Conservation (phyloP, 192 early-diverging fungal genomes). For the Mycoemilia scoparia region DNA sequence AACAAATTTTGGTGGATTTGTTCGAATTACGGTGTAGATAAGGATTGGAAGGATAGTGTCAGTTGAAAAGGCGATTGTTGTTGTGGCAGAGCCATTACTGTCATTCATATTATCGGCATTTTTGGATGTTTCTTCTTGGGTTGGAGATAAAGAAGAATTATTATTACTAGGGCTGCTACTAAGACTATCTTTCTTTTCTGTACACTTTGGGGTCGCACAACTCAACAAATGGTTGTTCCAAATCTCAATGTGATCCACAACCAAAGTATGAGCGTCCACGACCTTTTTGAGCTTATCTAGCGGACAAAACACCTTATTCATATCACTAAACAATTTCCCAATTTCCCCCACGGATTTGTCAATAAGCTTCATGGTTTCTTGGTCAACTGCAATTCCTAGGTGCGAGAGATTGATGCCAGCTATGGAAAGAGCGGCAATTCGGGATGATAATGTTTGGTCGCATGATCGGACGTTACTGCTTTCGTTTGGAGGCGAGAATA, state of each 20-base stretch:
- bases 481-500: constrained; percentile 11
- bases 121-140: too few relatives aligned
- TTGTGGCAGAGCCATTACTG: neutral
- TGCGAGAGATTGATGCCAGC: constrained; percentile 38
- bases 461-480: constrained; percentile 33
- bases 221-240: constrained; percentile 12
- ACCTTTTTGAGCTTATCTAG: constrained; percentile 24
- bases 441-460: constrained; percentile 43
- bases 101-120: too few relatives aligned
- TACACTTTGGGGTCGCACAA: neutral
- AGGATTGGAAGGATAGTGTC: constrained; percentile 49
- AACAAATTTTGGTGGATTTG: constrained; percentile 45
- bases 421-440: constrained; percentile 45
- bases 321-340: constrained; percentile 7
- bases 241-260: constrained; percentile 19
- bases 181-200: neutral
- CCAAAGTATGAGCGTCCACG: constrained; percentile 19
- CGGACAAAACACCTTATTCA: constrained; percentile 15
- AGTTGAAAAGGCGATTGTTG: constrained; percentile 13
- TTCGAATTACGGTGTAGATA: constrained; percentile 46
- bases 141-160: too few relatives aligned
- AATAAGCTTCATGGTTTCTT: constrained; percentile 4
- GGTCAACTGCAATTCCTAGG: constrained; percentile 26
- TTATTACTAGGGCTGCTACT: neutral
- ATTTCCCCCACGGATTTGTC: constrained; percentile 13